Conservation (phyloP, 176 grass and related monocot genomes). For the Cenchrus fungigraminus region DNA sequence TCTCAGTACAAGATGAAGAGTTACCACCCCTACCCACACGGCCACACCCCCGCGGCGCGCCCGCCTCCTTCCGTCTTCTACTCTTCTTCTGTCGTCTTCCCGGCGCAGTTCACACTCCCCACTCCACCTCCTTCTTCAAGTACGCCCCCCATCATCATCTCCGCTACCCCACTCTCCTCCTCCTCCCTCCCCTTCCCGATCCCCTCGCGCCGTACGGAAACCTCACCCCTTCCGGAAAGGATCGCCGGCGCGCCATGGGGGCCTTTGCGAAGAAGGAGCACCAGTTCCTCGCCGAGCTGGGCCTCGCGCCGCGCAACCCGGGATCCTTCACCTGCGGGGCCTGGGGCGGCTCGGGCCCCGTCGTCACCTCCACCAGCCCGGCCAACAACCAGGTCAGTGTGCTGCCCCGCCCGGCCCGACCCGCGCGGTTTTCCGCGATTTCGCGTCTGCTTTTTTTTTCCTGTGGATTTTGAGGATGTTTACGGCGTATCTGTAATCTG, state of each 20-base stretch:
- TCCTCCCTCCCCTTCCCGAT: neutral
- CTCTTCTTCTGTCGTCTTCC: neutral
- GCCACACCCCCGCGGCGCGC: neutral
- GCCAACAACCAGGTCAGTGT: constrained; percentile 75
- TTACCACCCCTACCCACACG: too few relatives aligned
- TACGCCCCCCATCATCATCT: neutral
- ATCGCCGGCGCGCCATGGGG: constrained; percentile 45
- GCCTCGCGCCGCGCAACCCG: constrained; percentile 74
- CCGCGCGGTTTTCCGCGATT: neutral
- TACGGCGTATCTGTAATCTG: neutral
- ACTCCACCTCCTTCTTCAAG: constrained; percentile 45
- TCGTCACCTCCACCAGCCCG: constrained; percentile 59
- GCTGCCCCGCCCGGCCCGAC: neutral
- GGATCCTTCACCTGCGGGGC: constrained; percentile 71
- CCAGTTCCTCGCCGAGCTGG: constrained; percentile 96
- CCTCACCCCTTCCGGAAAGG: neutral
- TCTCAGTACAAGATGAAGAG: too few relatives aligned
- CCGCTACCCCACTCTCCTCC: neutral
- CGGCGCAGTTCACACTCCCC: constrained; percentile 46
- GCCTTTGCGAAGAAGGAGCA: constrained; percentile 71
- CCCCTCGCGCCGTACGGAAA: neutral
- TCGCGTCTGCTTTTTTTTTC: neutral
- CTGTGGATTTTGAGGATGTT: constrained; percentile 35
- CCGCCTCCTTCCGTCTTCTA: neutral
- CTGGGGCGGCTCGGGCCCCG: constrained; percentile 73